A percentile compares a stretch with the other conserved stretches of the same genome.
phyloP scores from a whole-genome alignment of 371 early-diverging fungal species.

The Aphelidium insulamus region DNA sequence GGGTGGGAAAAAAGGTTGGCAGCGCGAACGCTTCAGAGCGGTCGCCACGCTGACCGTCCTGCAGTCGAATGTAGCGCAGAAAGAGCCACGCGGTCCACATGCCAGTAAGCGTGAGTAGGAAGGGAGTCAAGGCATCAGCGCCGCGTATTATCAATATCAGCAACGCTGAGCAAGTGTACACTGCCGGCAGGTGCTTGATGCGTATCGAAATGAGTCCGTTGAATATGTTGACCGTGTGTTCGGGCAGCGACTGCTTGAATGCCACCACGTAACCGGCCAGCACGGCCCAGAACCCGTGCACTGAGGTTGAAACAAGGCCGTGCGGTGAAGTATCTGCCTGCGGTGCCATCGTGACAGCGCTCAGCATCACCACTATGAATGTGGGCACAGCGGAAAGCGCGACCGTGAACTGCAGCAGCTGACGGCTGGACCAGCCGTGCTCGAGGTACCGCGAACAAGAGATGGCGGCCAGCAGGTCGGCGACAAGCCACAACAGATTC shows the following conservation, averaged over 20 bases:
- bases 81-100: conserved; percentile 51
- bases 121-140: conserved; percentile 6
- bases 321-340: no score
- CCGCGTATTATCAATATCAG: background rate
- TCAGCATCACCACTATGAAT: no score
- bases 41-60: conserved; percentile 58
- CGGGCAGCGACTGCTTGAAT: conserved; percentile 49
- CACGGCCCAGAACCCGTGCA: conserved; percentile 42
- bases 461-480: no score
- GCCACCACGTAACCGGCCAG: conserved; percentile 43
- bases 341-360: no score
- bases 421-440: no score
- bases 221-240: conserved; percentile 26
- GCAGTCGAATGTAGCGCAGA: conserved; percentile 47
- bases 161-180: no score
- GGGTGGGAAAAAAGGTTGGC: conserved; percentile 56
- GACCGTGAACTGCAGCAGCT: no score
- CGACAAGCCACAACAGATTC: no score
- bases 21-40: conserved; percentile 59
- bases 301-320: no score
- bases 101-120: conserved; percentile 31
- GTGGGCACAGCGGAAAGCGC: no score
- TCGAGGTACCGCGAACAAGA: no score
- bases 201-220: conserved; percentile 30
- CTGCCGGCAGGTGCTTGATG: no score